These are phyloP conservation scores for Allium sativum DNA, from an alignment of 106 monocot genomes.

Conservation along the genomic window DNA sequence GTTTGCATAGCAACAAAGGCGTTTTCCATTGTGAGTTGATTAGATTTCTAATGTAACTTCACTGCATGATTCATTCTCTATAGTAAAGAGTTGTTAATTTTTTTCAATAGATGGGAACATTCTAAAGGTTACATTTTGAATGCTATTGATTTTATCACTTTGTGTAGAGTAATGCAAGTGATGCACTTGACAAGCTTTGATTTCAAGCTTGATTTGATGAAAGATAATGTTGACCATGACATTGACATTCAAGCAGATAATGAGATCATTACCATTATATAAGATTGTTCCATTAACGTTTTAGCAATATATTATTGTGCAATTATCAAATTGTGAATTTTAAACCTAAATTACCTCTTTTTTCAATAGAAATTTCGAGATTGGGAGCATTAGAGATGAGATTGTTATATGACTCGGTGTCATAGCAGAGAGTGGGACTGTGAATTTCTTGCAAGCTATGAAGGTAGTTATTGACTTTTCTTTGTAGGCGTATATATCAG, in stretches of 20 bases:
- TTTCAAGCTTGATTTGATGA: slow-evolving; percentile 63
- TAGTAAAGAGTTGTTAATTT: too few relatives aligned
- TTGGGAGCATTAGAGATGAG: slow-evolving; percentile 89
- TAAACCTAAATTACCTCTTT: too few relatives aligned
- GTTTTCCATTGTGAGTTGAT: slow-evolving; percentile 82
- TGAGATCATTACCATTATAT: slow-evolving; percentile 89
- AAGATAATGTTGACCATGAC: slow-evolving; percentile 76
- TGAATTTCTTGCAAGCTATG: slow-evolving; percentile 80
- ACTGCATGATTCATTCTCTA: too few relatives aligned
- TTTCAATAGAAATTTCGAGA: slow-evolving; percentile 61
- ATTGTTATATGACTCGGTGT: slow-evolving; percentile 91
- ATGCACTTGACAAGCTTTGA: slow-evolving; percentile 91
- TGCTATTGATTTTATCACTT: not conserved
- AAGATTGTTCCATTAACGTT: too few relatives aligned
- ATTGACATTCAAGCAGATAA: slow-evolving; percentile 84
- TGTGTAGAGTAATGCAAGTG: slow-evolving; percentile 84
- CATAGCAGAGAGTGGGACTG: slow-evolving; percentile 98
- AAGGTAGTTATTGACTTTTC: slow-evolving; percentile 40
- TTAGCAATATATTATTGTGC: not conserved
- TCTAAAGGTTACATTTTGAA: too few relatives aligned
- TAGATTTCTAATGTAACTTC: slow-evolving; percentile 34
- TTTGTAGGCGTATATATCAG: not conserved
- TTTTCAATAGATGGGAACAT: too few relatives aligned
- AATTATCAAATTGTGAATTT: not conserved
- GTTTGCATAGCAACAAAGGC: slow-evolving; percentile 92